Base-by-base conservation (phyloP, 805 yeast genomes). In the Suhomyces sp. region DNA sequence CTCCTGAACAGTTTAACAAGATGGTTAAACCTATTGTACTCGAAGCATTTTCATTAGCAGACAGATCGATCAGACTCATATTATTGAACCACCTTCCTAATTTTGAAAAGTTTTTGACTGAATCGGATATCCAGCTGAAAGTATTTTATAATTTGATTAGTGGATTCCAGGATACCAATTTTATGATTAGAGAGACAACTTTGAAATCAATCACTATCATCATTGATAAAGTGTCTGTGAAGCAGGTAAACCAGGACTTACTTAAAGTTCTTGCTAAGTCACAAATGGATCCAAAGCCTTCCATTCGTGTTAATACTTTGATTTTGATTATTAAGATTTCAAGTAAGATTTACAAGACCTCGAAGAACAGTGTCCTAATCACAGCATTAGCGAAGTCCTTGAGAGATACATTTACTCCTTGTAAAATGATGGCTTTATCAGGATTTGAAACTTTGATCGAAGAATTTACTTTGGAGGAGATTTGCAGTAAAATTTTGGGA, bases 331-430 rank as follows among this genome's bases (percentile, higher is more conserved):
- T 83, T 25, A 76, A 77, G 36, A 77, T 88, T 28, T 80, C 93
- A 0, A 56, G 69, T 20, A 61, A 68, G 39, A 72, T 88, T 47
- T 79, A 78, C 48, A 50, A 65, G 14, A 58, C 55, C 11, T 67
- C 83, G 3, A 71, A 90, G 39, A 70, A 86, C 7, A 80, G 79
- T 15, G 95, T 93, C 2, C 63, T 93, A 31, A 79, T 88, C 3
- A 88, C 96, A 1, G 98, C 97, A 0, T 83, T 85, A 48, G 76
- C 86, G 2, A 82, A 88, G 49, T 83, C 95, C 0, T 68, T 91
- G 29, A 81, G 80, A 48, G 98, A 91, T 57, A 74, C 90, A 0
- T 79, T 78, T 50, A 70, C 80, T 2, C 88, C 84, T 6, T 79
- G 95, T 10, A 74, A 93, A 44, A 56, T 81, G 51, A 84, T 83